Percentiles rank a stretch among this genome's conserved stretches.
These are phyloP conservation scores for Inonotus obliquus DNA, from an alignment of 1,284 basidiomycete genomes.

Conservation along the genomic window DNA sequence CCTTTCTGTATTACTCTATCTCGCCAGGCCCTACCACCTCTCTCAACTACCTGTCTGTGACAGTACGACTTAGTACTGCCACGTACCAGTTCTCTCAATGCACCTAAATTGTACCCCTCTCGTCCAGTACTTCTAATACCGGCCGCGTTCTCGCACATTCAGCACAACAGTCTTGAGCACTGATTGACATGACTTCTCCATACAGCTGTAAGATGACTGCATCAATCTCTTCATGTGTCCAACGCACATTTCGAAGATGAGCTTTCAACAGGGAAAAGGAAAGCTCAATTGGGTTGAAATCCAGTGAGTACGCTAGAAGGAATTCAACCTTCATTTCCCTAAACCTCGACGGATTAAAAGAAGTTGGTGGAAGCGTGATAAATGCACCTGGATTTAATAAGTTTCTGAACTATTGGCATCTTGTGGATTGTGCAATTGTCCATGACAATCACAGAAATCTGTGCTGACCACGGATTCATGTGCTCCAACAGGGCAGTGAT, in stretches of 20 bases:
- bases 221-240: no score
- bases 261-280: slow-evolving; percentile 13
- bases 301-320: slow-evolving; percentile 21
- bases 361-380: slow-evolving; percentile 14
- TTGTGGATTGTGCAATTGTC: slow-evolving; percentile 34
- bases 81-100: no score
- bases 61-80: no score
- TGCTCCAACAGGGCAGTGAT: slow-evolving; percentile 27
- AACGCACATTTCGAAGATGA: no score
- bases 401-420: background rate
- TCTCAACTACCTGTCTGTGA: no score
- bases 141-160: no score
- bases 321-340: slow-evolving; percentile 18
- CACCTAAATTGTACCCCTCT: no score
- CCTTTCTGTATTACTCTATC: no score
- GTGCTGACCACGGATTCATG: slow-evolving; percentile 27
- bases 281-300: slow-evolving; percentile 22
- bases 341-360: slow-evolving; percentile 22
- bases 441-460: slow-evolving; percentile 29
- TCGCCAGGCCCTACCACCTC: no score
- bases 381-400: background rate
- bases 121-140: no score
- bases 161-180: background rate
- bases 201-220: background rate
- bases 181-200: background rate